Conservation (phyloP, 2,329 filamentous ascomycete species). For the Trichophyton mentagrophytes region DNA sequence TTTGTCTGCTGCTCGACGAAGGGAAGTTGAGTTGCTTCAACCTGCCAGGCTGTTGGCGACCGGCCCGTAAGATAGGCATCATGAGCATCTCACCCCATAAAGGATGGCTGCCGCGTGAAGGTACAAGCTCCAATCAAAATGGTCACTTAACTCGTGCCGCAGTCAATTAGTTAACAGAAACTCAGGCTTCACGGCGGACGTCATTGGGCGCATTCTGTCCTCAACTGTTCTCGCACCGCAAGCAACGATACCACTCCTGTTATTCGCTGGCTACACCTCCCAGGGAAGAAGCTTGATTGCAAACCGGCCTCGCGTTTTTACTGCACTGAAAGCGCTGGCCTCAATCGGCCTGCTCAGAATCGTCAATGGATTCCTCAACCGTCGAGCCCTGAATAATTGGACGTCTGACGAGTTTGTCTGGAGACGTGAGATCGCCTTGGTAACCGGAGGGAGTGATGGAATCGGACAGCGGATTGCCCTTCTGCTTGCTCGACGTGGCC, state of each 20-base stretch:
- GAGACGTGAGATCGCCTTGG: constrained; percentile 55
- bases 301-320: constrained; percentile 40
- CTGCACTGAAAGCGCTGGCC: constrained; percentile 42
- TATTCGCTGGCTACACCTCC: constrained; percentile 52
- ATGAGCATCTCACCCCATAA: background rate
- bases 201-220: constrained; percentile 45
- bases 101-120: constrained; percentile 24
- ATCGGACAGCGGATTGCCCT: constrained; percentile 57
- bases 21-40: background rate
- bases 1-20: background rate
- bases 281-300: constrained; percentile 44
- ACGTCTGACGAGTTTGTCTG: constrained; percentile 35
- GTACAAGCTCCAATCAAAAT: constrained; percentile 11
- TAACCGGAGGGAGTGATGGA: constrained; percentile 63
- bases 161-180: background rate
- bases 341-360: constrained; percentile 40
- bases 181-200: constrained; percentile 45
- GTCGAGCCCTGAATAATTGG: constrained; percentile 36
- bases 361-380: constrained; percentile 41
- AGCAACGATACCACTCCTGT: constrained; percentile 50
- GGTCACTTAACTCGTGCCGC: background rate
- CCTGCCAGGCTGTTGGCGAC: background rate
- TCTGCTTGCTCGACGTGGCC: constrained; percentile 49
- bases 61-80: background rate
- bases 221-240: constrained; percentile 52